Conservation (phyloP, 2,329 filamentous ascomycete species). For the Fusarium tupiense region DNA sequence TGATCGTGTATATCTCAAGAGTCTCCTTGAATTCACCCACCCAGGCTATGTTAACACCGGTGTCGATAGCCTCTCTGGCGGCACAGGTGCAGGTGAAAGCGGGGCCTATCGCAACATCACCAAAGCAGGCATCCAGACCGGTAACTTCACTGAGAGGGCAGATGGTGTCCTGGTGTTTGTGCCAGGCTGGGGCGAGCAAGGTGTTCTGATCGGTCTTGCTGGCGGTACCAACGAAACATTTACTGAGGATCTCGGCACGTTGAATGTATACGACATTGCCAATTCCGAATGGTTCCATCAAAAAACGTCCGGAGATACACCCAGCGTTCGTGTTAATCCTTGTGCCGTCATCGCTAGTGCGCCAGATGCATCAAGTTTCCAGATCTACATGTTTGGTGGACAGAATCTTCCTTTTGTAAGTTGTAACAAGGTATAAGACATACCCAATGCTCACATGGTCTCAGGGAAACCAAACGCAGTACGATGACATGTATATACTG, state of each 20-base stretch:
- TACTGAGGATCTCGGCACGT: conserved; percentile 59
- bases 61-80: conserved; percentile 63
- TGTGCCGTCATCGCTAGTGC: conserved; percentile 70
- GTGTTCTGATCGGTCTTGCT: conserved; percentile 76
- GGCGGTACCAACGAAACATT: conserved; percentile 77
- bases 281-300: conserved; percentile 70
- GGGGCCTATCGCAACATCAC: conserved; percentile 81
- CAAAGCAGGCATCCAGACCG: conserved; percentile 72
- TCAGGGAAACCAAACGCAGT: conserved; percentile 61
- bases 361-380: conserved; percentile 77
- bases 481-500: conserved; percentile 72
- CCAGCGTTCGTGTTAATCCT: conserved; percentile 64
- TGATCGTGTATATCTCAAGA: conserved; percentile 75
- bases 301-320: conserved; percentile 62
- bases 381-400: conserved; percentile 82
- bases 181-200: conserved; percentile 76
- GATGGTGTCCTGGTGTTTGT: conserved; percentile 79
- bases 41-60: conserved; percentile 73
- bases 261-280: conserved; percentile 76
- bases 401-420: conserved; percentile 74
- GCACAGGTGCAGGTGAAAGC: conserved; percentile 65
- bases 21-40: conserved; percentile 79
- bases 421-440: neutral
- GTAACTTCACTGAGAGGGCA: conserved; percentile 75
- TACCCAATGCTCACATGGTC: conserved; percentile 9